Base-by-base conservation (phyloP, 345 rosid genomes). In the Anastatica hierochuntica region DNA sequence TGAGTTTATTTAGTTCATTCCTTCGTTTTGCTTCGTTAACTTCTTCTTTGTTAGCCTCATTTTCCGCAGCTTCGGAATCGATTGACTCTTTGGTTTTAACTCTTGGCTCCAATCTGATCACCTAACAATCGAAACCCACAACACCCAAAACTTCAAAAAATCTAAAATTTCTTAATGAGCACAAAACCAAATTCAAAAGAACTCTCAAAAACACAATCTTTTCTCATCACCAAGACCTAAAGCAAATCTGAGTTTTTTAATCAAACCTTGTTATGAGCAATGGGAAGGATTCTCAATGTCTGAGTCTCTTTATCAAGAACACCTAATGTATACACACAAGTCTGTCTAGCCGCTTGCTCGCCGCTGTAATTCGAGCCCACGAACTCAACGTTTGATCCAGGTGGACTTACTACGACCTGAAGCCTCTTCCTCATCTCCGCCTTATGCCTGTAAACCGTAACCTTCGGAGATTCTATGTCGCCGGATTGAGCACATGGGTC, bases 211-310 rank as follows among this genome's bases (percentile, higher is more conserved):
- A 10, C 34, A n/a, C 26, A 33, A 14, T 20, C n/a, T 1, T 18
- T 59, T 10, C 4, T 15, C 19, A 10, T 44, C 44, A 39, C 35
- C 16, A 40, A 8, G 12, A 29, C 14, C 24, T 24, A 40, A 57
- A 21, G 40, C 20, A 19, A 12, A 30, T 20, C 12, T 7, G 10
- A 36, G 1, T 2, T 10, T 26, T 3, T 24, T 7, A 24, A 24
- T 3, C 14, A 30, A 45, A 86, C 96, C 96, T 84, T 90, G 44
- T 84, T 74, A 45, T 82, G 54, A 66, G 89, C 94, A 69, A 90
- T 61, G 2, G 98, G 95, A 53, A 84, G 45, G 69, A 82, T 63
- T 70, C 49, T 84, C 72, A 90, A 66, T 8, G 79, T 77, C 56
- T 65, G 69, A 13, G 74, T 61, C 43, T 71, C 72, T 76, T 75